A percentile compares a stretch with the other conserved stretches of the same genome.
phyloP scores from a whole-genome alignment of 2,329 filamentous ascomycete species.

The Dothidotthia symphoricarpi region DNA sequence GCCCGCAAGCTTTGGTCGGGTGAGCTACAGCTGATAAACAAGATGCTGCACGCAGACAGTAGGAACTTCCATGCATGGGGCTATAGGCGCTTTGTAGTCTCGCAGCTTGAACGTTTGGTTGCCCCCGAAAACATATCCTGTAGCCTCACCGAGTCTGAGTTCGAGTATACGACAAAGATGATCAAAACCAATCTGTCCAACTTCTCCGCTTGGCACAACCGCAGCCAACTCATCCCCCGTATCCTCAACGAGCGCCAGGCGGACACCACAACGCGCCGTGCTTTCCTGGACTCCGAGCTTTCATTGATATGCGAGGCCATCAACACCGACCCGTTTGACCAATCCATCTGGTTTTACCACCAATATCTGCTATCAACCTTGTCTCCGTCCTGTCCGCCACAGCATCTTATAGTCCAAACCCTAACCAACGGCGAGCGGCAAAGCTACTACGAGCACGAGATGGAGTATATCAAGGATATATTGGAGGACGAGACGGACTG shows the following conservation, averaged over 20 bases:
- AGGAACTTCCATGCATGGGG: constrained; percentile 98
- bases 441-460: constrained; percentile 66
- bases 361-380: constrained; percentile 73
- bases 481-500: constrained; percentile 65
- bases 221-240: constrained; percentile 77
- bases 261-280: constrained; percentile 59
- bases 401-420: constrained; percentile 62
- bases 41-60: constrained; percentile 83
- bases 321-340: constrained; percentile 88
- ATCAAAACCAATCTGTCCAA: constrained; percentile 83
- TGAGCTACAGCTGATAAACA: constrained; percentile 77
- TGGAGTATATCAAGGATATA: constrained; percentile 71
- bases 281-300: constrained; percentile 76
- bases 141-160: constrained; percentile 76
- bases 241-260: constrained; percentile 70
- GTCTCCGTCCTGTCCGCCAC: constrained; percentile 51
- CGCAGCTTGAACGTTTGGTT: constrained; percentile 64
- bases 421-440: constrained; percentile 62
- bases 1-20: constrained; percentile 74
- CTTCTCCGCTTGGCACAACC: constrained; percentile 95
- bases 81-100: constrained; percentile 77
- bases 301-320: constrained; percentile 72
- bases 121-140: constrained; percentile 8
- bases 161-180: constrained; percentile 88
- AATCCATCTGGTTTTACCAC: constrained; percentile 97